Evolutionary conservation across 192 early-diverging fungal species (phyloP), one percentile per base, ranked within the genome.

Genomic region (Umbelopsis vinacea): DNA sequence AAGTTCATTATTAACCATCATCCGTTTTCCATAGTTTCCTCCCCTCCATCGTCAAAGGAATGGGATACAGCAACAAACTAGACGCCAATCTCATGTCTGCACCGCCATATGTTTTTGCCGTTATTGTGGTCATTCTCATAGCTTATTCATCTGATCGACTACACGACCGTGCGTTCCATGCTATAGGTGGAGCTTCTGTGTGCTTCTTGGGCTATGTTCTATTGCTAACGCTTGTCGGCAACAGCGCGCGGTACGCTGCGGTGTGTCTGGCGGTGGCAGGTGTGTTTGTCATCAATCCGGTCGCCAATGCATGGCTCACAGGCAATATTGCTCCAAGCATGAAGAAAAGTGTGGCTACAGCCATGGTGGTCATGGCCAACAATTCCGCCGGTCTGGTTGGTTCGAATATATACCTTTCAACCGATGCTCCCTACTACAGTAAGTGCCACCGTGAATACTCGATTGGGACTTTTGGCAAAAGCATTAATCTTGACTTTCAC

Each of bases 331-430:
- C 76, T 22, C 76, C 71, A 4, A 67, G 73, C 5, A 77, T 77
- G 76, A 77, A 77, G 52, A 77, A 77, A 26, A 77, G 76, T 52
- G 71, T 77, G 8, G 76, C 71, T 33, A 77, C 76, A 12, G 76
- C 76, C 24, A 77, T 77, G 76, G 76, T 67, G 2, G 76, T 77
- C 21, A 50, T 33, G 12, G 76, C 76, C 8, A 77, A 77, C 67
- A 77, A 77, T 66, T 46, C 76, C 0, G 76, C 76, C 7, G 73
- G 73, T 4, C 33, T 77, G 10, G 46, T 77, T 23, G 76, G 76
- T 23, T 77, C 76, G 19, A 77, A 77, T 60, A 73, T 77, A 19
- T 77, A 77, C 33, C 54, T 68, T 24, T 21, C 50, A 15, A 73
- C 71, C 12, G 76, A 77, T 68, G 71, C 76, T 17, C 76, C 76